Evolutionary conservation across 1,284 basidiomycete species (phyloP).

Genomic region (Ganoderma meredithae): DNA sequence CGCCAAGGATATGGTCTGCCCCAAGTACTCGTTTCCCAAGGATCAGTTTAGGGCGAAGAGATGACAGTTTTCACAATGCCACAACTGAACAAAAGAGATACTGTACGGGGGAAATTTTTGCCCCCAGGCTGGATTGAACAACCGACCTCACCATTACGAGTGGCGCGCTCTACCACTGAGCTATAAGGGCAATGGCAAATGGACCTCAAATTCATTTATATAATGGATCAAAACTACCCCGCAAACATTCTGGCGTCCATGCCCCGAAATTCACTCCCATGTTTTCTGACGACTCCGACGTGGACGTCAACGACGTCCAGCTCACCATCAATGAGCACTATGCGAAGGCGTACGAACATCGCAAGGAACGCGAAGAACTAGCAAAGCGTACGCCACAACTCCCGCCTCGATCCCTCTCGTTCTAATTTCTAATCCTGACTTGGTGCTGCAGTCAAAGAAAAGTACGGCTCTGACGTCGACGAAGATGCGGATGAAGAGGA

Average conservation of each 20-base stretch:
- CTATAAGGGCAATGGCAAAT: slow-evolving; percentile 24
- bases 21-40: no score
- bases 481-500: slow-evolving; percentile 62
- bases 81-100: no score
- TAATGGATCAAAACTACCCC: no score
- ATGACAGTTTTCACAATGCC: no score
- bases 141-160: slow-evolving; percentile 36
- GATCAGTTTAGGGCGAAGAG: no score
- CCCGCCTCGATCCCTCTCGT: not conserved
- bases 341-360: slow-evolving; percentile 82
- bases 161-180: slow-evolving; percentile 35
- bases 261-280: slow-evolving; percentile 32
- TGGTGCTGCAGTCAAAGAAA: slow-evolving; percentile 73
- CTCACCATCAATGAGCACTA: slow-evolving; percentile 85
- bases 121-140: slow-evolving; percentile 35
- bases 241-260: not conserved
- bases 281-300: slow-evolving; percentile 61
- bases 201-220: no score
- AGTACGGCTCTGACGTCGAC: slow-evolving; percentile 79
- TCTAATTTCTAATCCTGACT: slow-evolving; percentile 6
- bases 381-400: slow-evolving; percentile 65
- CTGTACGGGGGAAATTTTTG: no score
- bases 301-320: slow-evolving; percentile 50
- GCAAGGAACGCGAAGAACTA: slow-evolving; percentile 86
- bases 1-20: no score